phyloP scores from a whole-genome alignment of 345 rosid species.

The Bruguiera parviflora region DNA sequence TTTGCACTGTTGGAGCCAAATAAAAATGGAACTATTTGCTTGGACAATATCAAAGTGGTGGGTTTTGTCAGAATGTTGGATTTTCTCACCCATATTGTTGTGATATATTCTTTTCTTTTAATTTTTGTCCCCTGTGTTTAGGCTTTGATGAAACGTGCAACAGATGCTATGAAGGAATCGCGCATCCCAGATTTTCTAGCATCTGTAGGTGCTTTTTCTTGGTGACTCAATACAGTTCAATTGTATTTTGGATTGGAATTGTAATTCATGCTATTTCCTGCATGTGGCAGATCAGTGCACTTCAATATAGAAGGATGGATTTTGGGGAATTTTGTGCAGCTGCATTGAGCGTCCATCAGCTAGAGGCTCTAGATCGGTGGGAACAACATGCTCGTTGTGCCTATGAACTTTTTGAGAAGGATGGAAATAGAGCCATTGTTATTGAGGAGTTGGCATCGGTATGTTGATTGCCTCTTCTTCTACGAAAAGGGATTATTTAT shows the following conservation, averaged over 20 bases:
- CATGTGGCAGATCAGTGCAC: slow-evolving; percentile 61
- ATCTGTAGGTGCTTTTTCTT: slow-evolving; percentile 46
- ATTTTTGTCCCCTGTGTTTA: slow-evolving; percentile 25
- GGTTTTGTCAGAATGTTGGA: slow-evolving; percentile 13
- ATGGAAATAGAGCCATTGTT: slow-evolving; percentile 86
- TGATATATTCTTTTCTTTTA: not conserved
- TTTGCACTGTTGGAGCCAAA: slow-evolving; percentile 70
- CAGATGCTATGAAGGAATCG: slow-evolving; percentile 93
- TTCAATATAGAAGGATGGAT: slow-evolving; percentile 83
- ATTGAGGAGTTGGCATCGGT: slow-evolving; percentile 95
- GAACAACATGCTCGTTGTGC: slow-evolving; percentile 89
- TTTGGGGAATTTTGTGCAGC: slow-evolving; percentile 96
- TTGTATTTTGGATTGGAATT: not conserved
- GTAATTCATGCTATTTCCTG: not conserved
- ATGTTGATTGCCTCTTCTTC: slow-evolving; percentile 20
- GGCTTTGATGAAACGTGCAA: slow-evolving; percentile 83
- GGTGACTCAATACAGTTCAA: not conserved
- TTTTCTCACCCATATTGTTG: slow-evolving; percentile 2
- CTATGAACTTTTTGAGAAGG: slow-evolving; percentile 85
- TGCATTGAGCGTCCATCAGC: slow-evolving; percentile 82
- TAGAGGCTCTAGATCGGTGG: slow-evolving; percentile 84
- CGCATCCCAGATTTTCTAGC: slow-evolving; percentile 80
- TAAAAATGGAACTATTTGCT: slow-evolving; percentile 56
- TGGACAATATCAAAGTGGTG: slow-evolving; percentile 70
- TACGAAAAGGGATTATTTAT: not conserved